A percentile compares a stretch with the other conserved stretches of the same genome.
phyloP scores from a whole-genome alignment of 176 grass and related monocot genomes.

The Alopecurus myosuroides region DNA sequence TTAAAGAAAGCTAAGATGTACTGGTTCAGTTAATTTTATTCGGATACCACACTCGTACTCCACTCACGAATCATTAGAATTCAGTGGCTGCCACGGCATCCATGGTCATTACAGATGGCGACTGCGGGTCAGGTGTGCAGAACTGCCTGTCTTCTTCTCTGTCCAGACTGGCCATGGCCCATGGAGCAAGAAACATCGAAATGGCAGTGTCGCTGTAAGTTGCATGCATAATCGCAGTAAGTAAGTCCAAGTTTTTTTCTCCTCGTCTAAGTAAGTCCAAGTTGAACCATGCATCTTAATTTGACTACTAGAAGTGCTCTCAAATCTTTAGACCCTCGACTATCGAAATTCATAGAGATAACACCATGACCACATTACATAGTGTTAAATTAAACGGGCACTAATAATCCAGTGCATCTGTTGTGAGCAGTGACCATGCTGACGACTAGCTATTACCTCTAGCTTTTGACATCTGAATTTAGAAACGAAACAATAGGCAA shows the following conservation, averaged over 20 bases:
- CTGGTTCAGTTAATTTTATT: background rate
- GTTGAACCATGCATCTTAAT: conserved; percentile 34
- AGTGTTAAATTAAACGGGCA: background rate
- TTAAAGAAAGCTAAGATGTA: conserved; percentile 1
- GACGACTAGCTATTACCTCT: background rate
- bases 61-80: conserved; percentile 15
- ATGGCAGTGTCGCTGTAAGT: background rate
- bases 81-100: conserved; percentile 40
- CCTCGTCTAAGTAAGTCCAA: background rate
- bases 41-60: conserved; percentile 9
- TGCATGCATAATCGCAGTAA: background rate
- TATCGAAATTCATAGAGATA: conserved; percentile 12
- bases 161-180: background rate
- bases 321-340: conserved; percentile 32
- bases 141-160: background rate
- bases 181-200: background rate
- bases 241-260: background rate
- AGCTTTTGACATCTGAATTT: conserved; percentile 1
- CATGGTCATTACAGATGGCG: background rate
- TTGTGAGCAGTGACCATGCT: background rate
- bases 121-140: background rate
- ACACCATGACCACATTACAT: background rate
- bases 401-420: background rate
- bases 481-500: background rate
- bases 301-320: conserved; percentile 38